Conservation (phyloP, 2,329 filamentous ascomycete species). For the Passalora sequoiae region DNA sequence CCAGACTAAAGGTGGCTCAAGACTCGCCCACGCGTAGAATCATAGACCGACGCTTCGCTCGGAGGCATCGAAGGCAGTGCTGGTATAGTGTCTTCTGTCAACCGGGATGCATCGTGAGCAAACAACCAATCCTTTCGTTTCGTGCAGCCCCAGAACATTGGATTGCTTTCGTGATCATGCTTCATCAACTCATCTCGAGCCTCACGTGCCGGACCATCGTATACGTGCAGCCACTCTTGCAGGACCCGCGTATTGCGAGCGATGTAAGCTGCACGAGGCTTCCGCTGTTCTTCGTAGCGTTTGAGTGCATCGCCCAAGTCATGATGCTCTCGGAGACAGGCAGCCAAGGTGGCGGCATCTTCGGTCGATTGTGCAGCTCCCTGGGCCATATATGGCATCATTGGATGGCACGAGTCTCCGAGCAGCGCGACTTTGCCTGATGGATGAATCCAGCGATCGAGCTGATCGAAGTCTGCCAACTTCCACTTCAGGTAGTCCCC, state of each 20-base stretch:
- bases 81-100: neutral
- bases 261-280: conserved; percentile 25
- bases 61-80: conserved; percentile 2
- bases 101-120: conserved; percentile 7
- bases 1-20: too few relatives aligned
- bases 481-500: conserved; percentile 59
- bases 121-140: conserved; percentile 30
- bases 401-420: conserved; percentile 64
- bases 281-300: conserved; percentile 19
- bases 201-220: conserved; percentile 27
- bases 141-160: conserved; percentile 30
- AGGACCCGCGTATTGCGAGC: conserved; percentile 31
- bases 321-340: conserved; percentile 19
- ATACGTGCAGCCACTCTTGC: conserved; percentile 32
- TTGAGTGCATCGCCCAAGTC: conserved; percentile 12
- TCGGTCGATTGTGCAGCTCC: conserved; percentile 65
- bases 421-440: conserved; percentile 52
- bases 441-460: conserved; percentile 53
- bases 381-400: conserved; percentile 62
- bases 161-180: conserved; percentile 23
- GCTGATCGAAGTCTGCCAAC: conserved; percentile 53
- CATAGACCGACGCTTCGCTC: conserved; percentile 4
- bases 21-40: too few relatives aligned
- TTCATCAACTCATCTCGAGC: conserved; percentile 28
- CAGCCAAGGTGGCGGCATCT: conserved; percentile 54